Conservation (phyloP, 2,329 filamentous ascomycete species). For the Alternaria burnsii region DNA sequence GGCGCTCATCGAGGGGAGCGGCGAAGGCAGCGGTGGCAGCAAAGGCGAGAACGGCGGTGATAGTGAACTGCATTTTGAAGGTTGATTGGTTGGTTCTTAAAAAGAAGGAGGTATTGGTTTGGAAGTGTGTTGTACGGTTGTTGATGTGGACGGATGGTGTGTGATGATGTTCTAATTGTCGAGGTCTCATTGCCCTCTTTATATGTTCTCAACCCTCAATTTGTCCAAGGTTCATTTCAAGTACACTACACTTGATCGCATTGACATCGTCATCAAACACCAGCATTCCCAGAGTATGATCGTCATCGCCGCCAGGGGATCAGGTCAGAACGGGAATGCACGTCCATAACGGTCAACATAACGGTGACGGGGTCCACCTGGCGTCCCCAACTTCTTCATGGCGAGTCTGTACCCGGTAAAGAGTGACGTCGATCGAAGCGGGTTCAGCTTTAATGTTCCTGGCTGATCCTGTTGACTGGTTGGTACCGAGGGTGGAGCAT, state of each 20-base stretch:
- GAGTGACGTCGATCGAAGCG: slow-evolving; percentile 43
- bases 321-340: slow-evolving; percentile 9
- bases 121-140: slow-evolving; percentile 17
- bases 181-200: slow-evolving; percentile 36
- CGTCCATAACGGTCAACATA: slow-evolving; percentile 14
- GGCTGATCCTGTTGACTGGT: slow-evolving; percentile 28
- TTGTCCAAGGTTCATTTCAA: slow-evolving; percentile 16
- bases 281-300: slow-evolving; percentile 26
- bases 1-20: slow-evolving; percentile 45
- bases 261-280: slow-evolving; percentile 38
- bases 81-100: slow-evolving; percentile 15
- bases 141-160: slow-evolving; percentile 32
- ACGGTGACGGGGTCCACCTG: slow-evolving; percentile 26
- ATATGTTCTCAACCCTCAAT: slow-evolving; percentile 33
- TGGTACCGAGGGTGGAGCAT: slow-evolving; percentile 17
- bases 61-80: slow-evolving; percentile 48
- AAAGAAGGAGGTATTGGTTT: slow-evolving; percentile 8
- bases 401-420: slow-evolving; percentile 17
- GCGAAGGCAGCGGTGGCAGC: slow-evolving; percentile 41
- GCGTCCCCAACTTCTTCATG: slow-evolving; percentile 21
- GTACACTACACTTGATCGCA: slow-evolving; percentile 6
- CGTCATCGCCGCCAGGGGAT: slow-evolving; percentile 28
- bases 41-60: slow-evolving; percentile 45
- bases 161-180: slow-evolving; percentile 32
- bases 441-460: slow-evolving; percentile 34